These are phyloP conservation scores for Fusarium sp. DNA, from an alignment of 2,329 filamentous ascomycete genomes.

Conservation along the genomic window DNA sequence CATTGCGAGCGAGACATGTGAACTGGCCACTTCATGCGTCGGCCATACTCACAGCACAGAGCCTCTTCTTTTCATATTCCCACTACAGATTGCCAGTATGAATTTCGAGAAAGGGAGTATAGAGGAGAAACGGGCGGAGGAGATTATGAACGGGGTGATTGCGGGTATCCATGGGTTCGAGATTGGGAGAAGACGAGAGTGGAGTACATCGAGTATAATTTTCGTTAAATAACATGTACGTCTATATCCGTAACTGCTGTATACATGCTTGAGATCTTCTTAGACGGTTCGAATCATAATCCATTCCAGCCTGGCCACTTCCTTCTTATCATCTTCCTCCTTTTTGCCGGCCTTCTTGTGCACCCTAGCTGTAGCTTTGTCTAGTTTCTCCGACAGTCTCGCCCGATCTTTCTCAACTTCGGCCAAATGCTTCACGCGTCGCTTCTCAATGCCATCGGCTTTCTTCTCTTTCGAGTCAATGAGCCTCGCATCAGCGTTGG, in stretches of 20 bases:
- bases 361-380: not conserved
- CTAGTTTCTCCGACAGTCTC: slow-evolving; percentile 3
- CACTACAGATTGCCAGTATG: slow-evolving; percentile 17
- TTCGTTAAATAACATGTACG: not conserved
- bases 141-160: slow-evolving; percentile 23
- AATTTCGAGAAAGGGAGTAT: slow-evolving; percentile 3
- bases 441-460: slow-evolving; percentile 1
- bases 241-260: not conserved
- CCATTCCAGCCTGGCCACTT: slow-evolving; percentile 28
- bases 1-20: slow-evolving; percentile 22
- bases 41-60: not conserved
- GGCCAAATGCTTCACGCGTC: slow-evolving; percentile 5
- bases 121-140: slow-evolving; percentile 16
- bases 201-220: not conserved
- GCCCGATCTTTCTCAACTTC: slow-evolving; percentile 7
- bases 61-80: slow-evolving; percentile 20
- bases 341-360: slow-evolving; percentile 10
- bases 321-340: slow-evolving; percentile 17
- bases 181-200: slow-evolving; percentile 20
- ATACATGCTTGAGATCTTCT: fast-evolving
- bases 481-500: slow-evolving; percentile 5
- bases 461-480: not conserved
- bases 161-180: slow-evolving; percentile 24
- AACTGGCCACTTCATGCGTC: slow-evolving; percentile 5
- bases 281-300: slow-evolving; percentile 14